A percentile compares a stretch with the other conserved stretches of the same genome.
Evolutionary conservation across 2,329 filamentous ascomycete species (phyloP).

Genomic region (Colletotrichum liriopes): DNA sequence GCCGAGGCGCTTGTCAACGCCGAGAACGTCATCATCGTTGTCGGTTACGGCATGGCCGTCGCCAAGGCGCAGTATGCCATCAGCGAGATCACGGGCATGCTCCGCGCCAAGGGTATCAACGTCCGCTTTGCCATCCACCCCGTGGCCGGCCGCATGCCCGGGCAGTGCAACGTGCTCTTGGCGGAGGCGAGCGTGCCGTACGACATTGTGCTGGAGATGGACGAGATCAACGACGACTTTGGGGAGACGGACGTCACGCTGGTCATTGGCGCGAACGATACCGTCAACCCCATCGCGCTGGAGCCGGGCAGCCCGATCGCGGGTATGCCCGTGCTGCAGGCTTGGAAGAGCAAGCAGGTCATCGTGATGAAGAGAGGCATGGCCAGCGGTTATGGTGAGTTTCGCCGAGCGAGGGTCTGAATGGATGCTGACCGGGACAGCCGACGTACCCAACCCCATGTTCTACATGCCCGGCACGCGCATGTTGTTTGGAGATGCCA

Average conservation of each 20-base stretch:
- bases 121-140: slow-evolving; percentile 94
- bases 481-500: slow-evolving; percentile 95
- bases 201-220: slow-evolving; percentile 95
- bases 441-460: slow-evolving; percentile 94
- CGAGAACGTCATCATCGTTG: slow-evolving; percentile 90
- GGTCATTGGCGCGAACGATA: slow-evolving; percentile 94
- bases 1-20: slow-evolving; percentile 82
- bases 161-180: slow-evolving; percentile 91
- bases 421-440: slow-evolving; percentile 56
- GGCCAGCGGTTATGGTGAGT: slow-evolving; percentile 87
- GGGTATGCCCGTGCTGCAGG: slow-evolving; percentile 93
- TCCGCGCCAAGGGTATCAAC: slow-evolving; percentile 83
- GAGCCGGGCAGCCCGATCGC: slow-evolving; percentile 88
- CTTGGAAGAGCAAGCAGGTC: slow-evolving; percentile 94
- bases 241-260: slow-evolving; percentile 87
- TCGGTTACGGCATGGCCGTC: slow-evolving; percentile 95
- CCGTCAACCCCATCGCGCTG: slow-evolving; percentile 90
- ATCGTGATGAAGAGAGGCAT: slow-evolving; percentile 95
- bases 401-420: not conserved
- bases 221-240: slow-evolving; percentile 96
- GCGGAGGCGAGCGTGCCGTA: slow-evolving; percentile 92
- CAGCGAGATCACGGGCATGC: slow-evolving; percentile 81
- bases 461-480: slow-evolving; percentile 91
- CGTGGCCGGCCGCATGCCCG: slow-evolving; percentile 92
- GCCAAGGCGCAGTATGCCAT: slow-evolving; percentile 95